Percentiles rank a stretch among this genome's conserved stretches.
phyloP scores from a whole-genome alignment of 306 rosid species.

The Medicago lupulina region DNA sequence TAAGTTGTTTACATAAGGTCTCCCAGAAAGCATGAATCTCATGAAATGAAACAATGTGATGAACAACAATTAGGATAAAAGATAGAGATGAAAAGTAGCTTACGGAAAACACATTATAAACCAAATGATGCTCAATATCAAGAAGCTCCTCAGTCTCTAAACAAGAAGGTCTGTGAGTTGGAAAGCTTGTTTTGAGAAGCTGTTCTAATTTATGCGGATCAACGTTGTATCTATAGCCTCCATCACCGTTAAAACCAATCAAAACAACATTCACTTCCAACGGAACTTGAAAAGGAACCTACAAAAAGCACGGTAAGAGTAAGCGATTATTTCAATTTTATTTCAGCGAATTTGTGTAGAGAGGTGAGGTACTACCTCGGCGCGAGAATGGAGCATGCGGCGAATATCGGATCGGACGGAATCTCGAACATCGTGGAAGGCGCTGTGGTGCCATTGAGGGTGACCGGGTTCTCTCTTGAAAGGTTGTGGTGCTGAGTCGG shows the following conservation, averaged over 20 bases:
- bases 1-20: neutral
- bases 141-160: constrained; percentile 87
- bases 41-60: neutral
- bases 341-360: neutral
- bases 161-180: constrained; percentile 87
- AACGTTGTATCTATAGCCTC: constrained; percentile 73
- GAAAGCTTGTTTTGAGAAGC: constrained; percentile 73
- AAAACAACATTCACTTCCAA: constrained; percentile 92
- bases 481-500: constrained; percentile 81
- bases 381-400: constrained; percentile 95
- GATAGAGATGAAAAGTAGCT: constrained; percentile 36
- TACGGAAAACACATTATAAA: constrained; percentile 80
- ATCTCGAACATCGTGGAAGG: constrained; percentile 89
- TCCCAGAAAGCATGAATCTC: neutral
- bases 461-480: constrained; percentile 75
- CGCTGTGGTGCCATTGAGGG: constrained; percentile 96
- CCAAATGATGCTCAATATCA: constrained; percentile 87
- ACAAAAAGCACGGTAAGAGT: neutral
- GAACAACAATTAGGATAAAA: constrained; percentile 2
- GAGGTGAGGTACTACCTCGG: constrained; percentile 75
- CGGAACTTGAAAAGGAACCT: constrained; percentile 98
- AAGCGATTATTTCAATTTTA: neutral
- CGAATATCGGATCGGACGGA: constrained; percentile 82
- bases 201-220: constrained; percentile 78
- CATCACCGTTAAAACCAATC: constrained; percentile 80